phyloP scores from a whole-genome alignment of 208 protist species.

The Crithidia mellificae region DNA sequence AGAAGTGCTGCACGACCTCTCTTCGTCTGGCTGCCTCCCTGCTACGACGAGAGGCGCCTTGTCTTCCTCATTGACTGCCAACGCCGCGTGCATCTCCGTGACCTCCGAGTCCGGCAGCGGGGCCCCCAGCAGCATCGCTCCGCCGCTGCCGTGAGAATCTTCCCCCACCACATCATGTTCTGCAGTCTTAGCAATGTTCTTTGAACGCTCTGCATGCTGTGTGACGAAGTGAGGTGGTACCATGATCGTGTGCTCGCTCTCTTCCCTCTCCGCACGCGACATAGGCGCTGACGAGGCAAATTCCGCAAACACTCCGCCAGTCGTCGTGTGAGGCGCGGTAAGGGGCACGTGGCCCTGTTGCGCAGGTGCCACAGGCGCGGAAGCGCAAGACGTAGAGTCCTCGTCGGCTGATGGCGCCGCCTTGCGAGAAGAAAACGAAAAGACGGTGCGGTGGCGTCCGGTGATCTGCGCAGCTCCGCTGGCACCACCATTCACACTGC shows the following conservation, averaged over 20 bases:
- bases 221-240: not conserved
- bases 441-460: constrained; percentile 28
- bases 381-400: not conserved
- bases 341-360: not conserved
- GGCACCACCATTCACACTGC: too few species aligned
- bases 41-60: too few species aligned
- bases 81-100: not conserved
- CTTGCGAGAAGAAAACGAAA: constrained; percentile 21
- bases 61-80: too few species aligned
- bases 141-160: not conserved
- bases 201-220: not conserved
- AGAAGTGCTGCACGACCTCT: too few species aligned
- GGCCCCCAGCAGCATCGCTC: not conserved
- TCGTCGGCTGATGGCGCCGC: not conserved
- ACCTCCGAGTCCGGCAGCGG: not conserved
- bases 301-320: not conserved
- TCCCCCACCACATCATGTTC: not conserved
- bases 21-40: too few species aligned
- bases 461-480: too few species aligned
- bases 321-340: not conserved
- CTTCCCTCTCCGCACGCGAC: not conserved
- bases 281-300: not conserved
- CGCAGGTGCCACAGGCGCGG: not conserved
- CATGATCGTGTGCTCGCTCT: not conserved
- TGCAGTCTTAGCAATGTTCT: not conserved